Base-by-base conservation (phyloP, 768 basidiomycete species). In the Suillus sp. region DNA sequence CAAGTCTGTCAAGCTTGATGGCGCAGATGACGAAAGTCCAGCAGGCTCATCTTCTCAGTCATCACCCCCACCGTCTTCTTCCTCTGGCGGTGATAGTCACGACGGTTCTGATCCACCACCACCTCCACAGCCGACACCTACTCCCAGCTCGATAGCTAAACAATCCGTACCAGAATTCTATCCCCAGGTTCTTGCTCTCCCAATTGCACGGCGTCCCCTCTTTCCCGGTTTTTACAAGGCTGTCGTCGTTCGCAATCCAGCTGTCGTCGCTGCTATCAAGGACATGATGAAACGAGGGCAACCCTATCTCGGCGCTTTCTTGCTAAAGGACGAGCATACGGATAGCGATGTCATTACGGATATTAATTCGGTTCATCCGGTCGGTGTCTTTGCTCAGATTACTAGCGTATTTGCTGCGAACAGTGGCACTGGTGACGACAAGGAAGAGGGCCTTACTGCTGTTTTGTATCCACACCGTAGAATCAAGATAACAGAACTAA, bases 141-240 rank as follows among this genome's bases (percentile, higher is more conserved):
- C 79, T 1, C 74, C 78, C 6, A 81, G 83, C 35, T 81, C 90
- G 25, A 90, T 93, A 68, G 88, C 93, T 4, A 93, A 92, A 68
- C 92, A 92, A 63, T 88, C 91, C 18, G 89, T 97, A 4, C 95
- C 96, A 1, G 93, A 95, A 74, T 72, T 86, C 63, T 98, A 98
- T 75, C 96, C 96, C 1, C 93, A 96, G 73, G 90, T 98, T 48
- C 85, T 99, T 32, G 96, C 96, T 2, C 85, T 99, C 0, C 96
- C 96, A 4, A 98, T 99, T 64, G 95, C 95, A 37, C 89, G 95
- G 48, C 85, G 96, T 20, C 96, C 96, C 1, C 88, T 98, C 53
- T 98, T 98, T 79, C 96, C 96, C 4, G 95, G 95, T 35, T 97
- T 98, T 77, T 98, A 98, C 84, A 97, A 98, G 75, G 96, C 96